Base-by-base conservation (phyloP, 768 basidiomycete species). In the Lentinus brumalis region DNA sequence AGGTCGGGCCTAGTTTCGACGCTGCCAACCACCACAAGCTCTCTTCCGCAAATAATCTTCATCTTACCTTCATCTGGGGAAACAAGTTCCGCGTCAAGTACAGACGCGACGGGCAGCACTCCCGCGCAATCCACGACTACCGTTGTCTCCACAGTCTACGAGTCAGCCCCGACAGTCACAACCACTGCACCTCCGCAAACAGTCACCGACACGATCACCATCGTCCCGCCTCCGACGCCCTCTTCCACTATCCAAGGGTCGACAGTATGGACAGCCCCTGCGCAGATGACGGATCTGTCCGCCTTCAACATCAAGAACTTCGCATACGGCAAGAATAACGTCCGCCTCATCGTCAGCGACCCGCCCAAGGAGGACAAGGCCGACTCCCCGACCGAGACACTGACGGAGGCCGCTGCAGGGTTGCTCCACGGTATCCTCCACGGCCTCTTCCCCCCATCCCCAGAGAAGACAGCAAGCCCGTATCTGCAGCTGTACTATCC, bases 401-500 rank as follows among this genome's bases (percentile, higher is more conserved):
- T 61, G 40, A 45, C 54, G 3, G 62, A 44, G 40, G 39, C 57
- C 39, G 41, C 45, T 50, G 57, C 64, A 63, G 66, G 66, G 53
- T 21, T 52, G 58, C 53, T 31, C 31, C n/a, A 45, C 53, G 64
- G 50, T 18, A 38, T 45, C n/a, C n/a, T 4, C 45, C 42, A 55
- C 9, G 64, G 60, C 1, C 51, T 46, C 54, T 53, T 58, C 46
- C 59, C 62, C 5, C 64, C 49, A n/a, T 16, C 64, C 61, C 60
- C 45, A 62, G 69, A 9, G 21, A 30, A 11, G 72, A 70, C 70
- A 66, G 68, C 52, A 5, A 73, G 72, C 38, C 72, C 86, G 0
- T 73, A 81, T 53, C 70, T 93, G 11, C 87, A 88, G 62, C 75
- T 92, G 21, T 74, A 84, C 60, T 93, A 89, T 67, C 91, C 91